Base-by-base conservation (phyloP, 1,139 yeast species). In the Magnusiomyces clavatus region DNA sequence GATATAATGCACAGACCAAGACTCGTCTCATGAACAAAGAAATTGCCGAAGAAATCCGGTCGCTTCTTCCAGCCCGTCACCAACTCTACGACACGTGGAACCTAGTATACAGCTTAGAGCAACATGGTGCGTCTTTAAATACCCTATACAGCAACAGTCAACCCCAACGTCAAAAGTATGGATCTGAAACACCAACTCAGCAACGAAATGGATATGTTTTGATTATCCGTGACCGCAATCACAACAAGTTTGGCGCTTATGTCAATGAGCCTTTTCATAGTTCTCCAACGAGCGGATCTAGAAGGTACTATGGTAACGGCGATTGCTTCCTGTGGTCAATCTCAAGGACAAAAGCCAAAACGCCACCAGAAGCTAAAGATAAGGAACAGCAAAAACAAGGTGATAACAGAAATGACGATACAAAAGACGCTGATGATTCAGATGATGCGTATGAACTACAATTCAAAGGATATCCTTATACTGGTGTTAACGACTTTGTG, bases 231-330 rank as follows among this genome's bases (percentile, higher is more conserved):
- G 97, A 90, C 63, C 71, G 75, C 16, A 70, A 74, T 35, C 79
- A 81, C 48, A 76, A 80, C 38, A 69, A 80, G 47, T 92, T 92
- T 72, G 99, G 99, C 0, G 86, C 90, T 12, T 94, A 81, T 64
- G 62, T 82, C 51, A 92, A 88, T 66, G 96, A 88, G 59, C 75
- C 79, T 53, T 76, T 86, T 53, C 81, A 77, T 56, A 38, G 31
- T 11, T 20, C 48, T 10, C 29, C 50, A 8, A 83, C 89, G 3
- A 75, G 82, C 60, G 81, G 81, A 49, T 53, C 61, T 16, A 78
- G 78, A 62, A 74, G 89, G 54, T 92, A 83, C 68, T 86, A 83
- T 61, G 98, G 98, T 1, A 90, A 89, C 67, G 97, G 97, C 1
- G 97, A 92, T 66, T 88, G 97, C 63, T 89, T 90, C 61, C 74